Percentiles rank a stretch among this genome's conserved stretches.
Evolutionary conservation across 495 filamentous ascomycete species (phyloP).

Genomic region (Penicillium paxilli): DNA sequence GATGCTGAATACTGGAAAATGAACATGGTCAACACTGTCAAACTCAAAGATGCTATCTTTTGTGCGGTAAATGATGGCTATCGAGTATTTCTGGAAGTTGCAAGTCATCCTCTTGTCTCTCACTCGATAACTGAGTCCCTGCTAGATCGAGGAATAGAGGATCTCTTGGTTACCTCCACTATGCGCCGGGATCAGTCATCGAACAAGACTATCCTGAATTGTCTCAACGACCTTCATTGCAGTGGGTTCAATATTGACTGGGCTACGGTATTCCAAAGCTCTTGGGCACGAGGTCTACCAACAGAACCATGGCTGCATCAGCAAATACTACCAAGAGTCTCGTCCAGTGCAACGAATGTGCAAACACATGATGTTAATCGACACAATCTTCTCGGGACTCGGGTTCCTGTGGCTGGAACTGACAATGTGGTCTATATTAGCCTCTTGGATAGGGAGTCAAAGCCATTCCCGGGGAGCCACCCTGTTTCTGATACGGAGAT

Average conservation of each 20-base stretch:
- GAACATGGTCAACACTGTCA: neutral
- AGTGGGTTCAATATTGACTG: neutral
- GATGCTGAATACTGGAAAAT: neutral
- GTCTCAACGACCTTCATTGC: neutral
- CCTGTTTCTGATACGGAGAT: slow-evolving; percentile 40
- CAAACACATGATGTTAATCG: slow-evolving; percentile 20
- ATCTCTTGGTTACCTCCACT: neutral
- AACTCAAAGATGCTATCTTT: slow-evolving; percentile 17
- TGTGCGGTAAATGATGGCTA: slow-evolving; percentile 35
- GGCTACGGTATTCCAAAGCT: neutral
- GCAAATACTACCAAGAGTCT: neutral
- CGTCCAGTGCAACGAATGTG: slow-evolving; percentile 10
- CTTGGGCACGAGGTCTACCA: neutral
- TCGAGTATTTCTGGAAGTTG: slow-evolving; percentile 35
- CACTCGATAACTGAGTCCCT: slow-evolving; percentile 38
- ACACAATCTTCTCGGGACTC: slow-evolving; percentile 26
- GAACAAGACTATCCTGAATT: neutral
- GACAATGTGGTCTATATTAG: slow-evolving; percentile 26
- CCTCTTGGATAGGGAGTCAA: slow-evolving; percentile 26
- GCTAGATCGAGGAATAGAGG: slow-evolving; percentile 19
- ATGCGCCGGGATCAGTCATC: neutral
- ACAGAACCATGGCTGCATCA: neutral
- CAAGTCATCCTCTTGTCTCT: slow-evolving; percentile 33
- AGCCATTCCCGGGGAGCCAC: slow-evolving; percentile 36
- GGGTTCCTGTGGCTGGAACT: slow-evolving; percentile 22